Evolutionary conservation across 305 asterid species (phyloP).

Genomic region (Fraxinus greggii): DNA sequence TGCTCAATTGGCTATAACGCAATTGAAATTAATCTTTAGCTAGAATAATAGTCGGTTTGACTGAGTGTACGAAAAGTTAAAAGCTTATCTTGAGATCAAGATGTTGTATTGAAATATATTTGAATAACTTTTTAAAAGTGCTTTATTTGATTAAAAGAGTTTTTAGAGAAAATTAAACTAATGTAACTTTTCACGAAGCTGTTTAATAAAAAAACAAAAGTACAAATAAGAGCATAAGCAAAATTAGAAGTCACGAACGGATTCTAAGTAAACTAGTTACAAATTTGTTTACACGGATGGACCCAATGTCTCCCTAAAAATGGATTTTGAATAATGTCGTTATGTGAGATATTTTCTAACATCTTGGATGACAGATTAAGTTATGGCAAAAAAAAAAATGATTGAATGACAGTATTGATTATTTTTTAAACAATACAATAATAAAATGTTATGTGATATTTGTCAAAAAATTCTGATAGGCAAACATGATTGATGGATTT

Average conservation of each 20-base stretch:
- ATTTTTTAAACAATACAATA: too few species aligned
- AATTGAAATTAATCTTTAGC: neutral
- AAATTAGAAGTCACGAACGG: neutral
- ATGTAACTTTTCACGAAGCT: too few species aligned
- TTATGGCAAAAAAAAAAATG: too few species aligned
- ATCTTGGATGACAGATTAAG: too few species aligned
- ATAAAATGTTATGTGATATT: neutral
- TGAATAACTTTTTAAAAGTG: neutral
- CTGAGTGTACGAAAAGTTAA: neutral
- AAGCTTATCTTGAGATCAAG: neutral
- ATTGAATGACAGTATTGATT: neutral
- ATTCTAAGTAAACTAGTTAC: neutral
- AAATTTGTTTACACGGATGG: neutral
- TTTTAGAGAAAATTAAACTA: too few species aligned
- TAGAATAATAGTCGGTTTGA: neutral
- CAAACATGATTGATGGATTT: neutral
- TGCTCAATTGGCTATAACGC: neutral
- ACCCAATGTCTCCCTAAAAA: neutral
- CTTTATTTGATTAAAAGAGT: neutral
- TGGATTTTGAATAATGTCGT: neutral
- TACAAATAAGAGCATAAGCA: too few species aligned
- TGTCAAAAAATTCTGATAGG: neutral
- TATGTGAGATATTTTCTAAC: neutral
- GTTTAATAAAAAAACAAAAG: neutral
- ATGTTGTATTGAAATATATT: neutral